Conservation (phyloP, 1,284 basidiomycete species). For the Malassezia slooffiae region DNA sequence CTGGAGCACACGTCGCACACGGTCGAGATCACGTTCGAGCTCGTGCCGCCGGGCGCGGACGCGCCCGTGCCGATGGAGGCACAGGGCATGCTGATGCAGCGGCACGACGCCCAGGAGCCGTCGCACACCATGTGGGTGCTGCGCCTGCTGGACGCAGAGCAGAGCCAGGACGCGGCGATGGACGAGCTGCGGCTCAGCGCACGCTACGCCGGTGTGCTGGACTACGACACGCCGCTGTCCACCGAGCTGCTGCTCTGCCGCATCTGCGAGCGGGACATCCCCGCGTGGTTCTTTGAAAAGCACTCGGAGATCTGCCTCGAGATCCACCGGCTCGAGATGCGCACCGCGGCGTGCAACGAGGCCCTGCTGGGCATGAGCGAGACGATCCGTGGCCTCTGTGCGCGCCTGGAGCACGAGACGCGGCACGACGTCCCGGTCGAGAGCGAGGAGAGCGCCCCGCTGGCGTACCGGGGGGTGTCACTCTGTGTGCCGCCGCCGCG, state of each 20-base stretch:
- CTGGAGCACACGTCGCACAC: conserved; percentile 87
- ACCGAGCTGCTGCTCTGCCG: conserved; percentile 82
- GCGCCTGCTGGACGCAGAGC: conserved; percentile 7
- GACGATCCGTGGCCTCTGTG: conserved; percentile 50
- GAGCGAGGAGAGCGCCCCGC: no score
- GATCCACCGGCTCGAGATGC: conserved; percentile 88
- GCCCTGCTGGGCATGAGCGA: conserved; percentile 72
- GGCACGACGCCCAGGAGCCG: conserved; percentile 69
- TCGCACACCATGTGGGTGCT: conserved; percentile 99
- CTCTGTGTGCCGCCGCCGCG: conserved; percentile 36
- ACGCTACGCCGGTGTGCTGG: conserved; percentile 10
- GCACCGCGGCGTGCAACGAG: conserved; percentile 87
- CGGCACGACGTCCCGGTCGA: no score
- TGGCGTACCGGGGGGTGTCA: conserved; percentile 78
- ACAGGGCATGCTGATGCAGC: conserved; percentile 96
- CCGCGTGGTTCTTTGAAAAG: conserved; percentile 99
- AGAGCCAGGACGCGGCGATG: not conserved
- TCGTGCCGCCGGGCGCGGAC: conserved; percentile 49
- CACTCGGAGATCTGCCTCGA: conserved; percentile 99
- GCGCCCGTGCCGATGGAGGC: conserved; percentile 65
- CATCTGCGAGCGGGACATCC: conserved; percentile 92
- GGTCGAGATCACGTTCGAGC: conserved; percentile 73
- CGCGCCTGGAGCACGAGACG: conserved; percentile 23
- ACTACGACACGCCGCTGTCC: conserved; percentile 31
- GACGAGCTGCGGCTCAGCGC: conserved; percentile 1